Evolutionary conservation across 2,329 filamentous ascomycete genomes (phyloP), one percentile per base, ranked within the genome.

Genomic region (Bipolaris zeicola): DNA sequence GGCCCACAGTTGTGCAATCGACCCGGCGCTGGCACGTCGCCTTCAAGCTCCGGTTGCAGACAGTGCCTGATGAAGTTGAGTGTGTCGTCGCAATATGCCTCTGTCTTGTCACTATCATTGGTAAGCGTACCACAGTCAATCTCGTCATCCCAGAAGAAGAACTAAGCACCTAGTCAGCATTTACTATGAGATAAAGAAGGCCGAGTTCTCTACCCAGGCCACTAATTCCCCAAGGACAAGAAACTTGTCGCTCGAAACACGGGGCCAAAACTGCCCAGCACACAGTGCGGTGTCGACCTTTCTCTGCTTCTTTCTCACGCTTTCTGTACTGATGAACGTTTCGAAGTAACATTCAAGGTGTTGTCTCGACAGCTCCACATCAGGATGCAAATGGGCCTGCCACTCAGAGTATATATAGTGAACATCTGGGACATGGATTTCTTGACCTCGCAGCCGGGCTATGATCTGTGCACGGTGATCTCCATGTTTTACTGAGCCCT

Each of bases 61-160:
- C 47, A 55, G 45, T 55, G 42, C 28, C 52, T 41, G 36, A 58
- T 55, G 14, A 58, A 58, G 3, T 50, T 42, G 22, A 58, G 37
- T 11, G 51, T 55, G 36, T 58, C 55, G 24, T 58, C 47, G 36
- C 55, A 57, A 26, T 60, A 60, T 16, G 57, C 57, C 41, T 57
- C 57, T 2, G 57, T 53, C 45, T 56, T 57, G 16, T 52, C 53
- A 7, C 49, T 37, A 26, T 60, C 53, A 13, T 60, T 37, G 18
- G 57, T 60, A 3, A 60, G 37, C 20, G 50, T 50, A 10, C 57
- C 57, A 31, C 57, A 60, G 16, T 57, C 57, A 24, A 60, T 60
- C 6, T 60, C 57, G 34, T 60, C 57, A 22, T 60, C 57, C 57
- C 57, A 60, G 26, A 60, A 60, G 24, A 60, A 60, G 41, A 60